A percentile compares a stretch with the other conserved stretches of the same genome.
Conservation (phyloP, 768 basidiomycete genomes). For the Psilocybe azurescens region DNA sequence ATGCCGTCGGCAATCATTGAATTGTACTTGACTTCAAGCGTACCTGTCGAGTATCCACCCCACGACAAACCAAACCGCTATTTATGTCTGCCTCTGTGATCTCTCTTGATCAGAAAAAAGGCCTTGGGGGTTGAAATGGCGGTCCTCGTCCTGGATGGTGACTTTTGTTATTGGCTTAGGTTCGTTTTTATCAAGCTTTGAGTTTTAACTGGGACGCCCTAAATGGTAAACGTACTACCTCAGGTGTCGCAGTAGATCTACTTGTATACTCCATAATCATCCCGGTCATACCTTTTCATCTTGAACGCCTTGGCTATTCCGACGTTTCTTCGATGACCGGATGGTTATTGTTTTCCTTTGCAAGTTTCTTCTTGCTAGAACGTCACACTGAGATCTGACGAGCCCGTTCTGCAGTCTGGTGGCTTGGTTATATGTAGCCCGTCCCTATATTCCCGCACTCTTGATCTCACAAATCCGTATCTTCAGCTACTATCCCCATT, state of each 20-base stretch:
- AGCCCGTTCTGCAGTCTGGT: conserved; percentile 46
- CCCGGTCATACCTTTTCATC: conserved; percentile 68
- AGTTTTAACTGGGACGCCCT: too few species aligned
- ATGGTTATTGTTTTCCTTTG: conserved; percentile 67
- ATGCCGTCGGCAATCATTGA: too few species aligned
- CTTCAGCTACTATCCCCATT: conserved; percentile 60
- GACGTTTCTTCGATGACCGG: conserved; percentile 56
- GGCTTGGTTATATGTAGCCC: conserved; percentile 58
- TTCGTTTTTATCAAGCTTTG: conserved; percentile 26
- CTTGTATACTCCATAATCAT: conserved; percentile 68
- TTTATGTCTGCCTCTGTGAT: neutral
- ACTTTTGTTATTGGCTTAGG: conserved; percentile 60
- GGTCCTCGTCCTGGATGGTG: conserved; percentile 61
- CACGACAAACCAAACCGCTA: neutral
- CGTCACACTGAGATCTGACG: neutral
- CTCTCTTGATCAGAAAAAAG: conserved; percentile 2
- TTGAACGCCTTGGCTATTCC: conserved; percentile 51
- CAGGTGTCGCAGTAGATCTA: conserved; percentile 54
- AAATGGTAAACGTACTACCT: neutral
- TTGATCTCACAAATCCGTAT: too few species aligned
- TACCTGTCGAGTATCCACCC: neutral
- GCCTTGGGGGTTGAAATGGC: conserved; percentile 58
- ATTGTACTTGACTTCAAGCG: too few species aligned
- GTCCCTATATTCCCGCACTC: neutral
- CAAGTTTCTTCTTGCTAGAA: conserved; percentile 31